Conservation (phyloP, 169 alveolate genomes). For the Eimeria tenella region DNA sequence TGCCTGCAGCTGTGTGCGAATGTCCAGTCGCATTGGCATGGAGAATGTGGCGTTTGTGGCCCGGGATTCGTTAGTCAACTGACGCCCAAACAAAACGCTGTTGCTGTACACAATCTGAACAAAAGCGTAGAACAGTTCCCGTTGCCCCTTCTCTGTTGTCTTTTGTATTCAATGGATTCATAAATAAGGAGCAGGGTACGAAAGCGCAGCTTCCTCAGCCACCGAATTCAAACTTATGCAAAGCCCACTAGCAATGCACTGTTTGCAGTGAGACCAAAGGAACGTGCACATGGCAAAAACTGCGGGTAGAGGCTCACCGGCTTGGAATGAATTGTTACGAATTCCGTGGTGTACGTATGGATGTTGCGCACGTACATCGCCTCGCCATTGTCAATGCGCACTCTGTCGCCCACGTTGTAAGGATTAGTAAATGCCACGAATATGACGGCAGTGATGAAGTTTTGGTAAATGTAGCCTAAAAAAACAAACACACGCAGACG, state of each 20-base stretch:
- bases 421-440: slow-evolving; percentile 90
- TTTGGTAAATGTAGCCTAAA: slow-evolving; percentile 87
- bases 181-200: background rate
- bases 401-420: slow-evolving; percentile 91
- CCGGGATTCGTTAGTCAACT: slow-evolving; percentile 70
- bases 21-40: slow-evolving; percentile 57
- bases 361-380: slow-evolving; percentile 88
- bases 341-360: slow-evolving; percentile 89
- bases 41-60: slow-evolving; percentile 67
- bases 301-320: slow-evolving; percentile 65
- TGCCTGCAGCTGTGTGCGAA: slow-evolving; percentile 65
- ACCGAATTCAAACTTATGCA: no score
- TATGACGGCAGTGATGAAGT: slow-evolving; percentile 89
- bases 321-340: slow-evolving; percentile 84
- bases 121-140: background rate
- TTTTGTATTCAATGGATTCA: background rate
- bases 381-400: slow-evolving; percentile 86
- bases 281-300: background rate
- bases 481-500: background rate
- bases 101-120: slow-evolving; percentile 74
- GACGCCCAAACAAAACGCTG: slow-evolving; percentile 63
- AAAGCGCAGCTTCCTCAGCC: no score
- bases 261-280: no score
- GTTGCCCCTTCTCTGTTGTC: background rate
- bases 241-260: background rate